Evolutionary conservation across 2,329 filamentous ascomycete species (phyloP).

Genomic region (Passalora sequoiae): DNA sequence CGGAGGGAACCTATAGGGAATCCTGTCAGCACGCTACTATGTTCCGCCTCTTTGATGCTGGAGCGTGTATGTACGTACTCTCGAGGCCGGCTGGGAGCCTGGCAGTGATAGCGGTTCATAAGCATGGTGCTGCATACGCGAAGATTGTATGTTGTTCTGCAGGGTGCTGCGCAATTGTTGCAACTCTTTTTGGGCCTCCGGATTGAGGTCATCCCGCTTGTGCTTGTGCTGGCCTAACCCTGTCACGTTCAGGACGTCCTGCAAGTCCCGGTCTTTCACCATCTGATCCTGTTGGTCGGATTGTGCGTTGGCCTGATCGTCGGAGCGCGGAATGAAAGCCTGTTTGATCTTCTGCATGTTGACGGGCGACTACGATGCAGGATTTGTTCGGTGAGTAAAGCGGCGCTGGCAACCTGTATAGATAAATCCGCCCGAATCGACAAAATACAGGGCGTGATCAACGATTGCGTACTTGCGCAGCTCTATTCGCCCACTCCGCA

Average conservation of each 20-base stretch:
- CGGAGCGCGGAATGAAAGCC: slow-evolving; percentile 5
- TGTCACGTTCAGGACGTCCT: slow-evolving; percentile 10
- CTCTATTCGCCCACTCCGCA: neutral
- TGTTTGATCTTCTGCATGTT: slow-evolving; percentile 9
- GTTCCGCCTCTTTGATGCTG: too few species aligned
- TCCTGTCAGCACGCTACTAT: slow-evolving; percentile 24
- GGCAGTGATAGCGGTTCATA: slow-evolving; percentile 91
- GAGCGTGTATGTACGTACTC: slow-evolving; percentile 55
- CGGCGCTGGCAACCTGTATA: neutral
- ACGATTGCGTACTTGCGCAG: neutral
- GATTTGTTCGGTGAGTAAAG: neutral
- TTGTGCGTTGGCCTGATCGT: slow-evolving; percentile 4
- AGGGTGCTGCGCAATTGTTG: slow-evolving; percentile 66
- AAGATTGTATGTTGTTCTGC: slow-evolving; percentile 72
- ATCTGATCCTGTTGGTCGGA: slow-evolving; percentile 1
- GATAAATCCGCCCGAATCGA: neutral
- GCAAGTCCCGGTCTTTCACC: slow-evolving; percentile 9
- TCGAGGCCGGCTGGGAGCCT: slow-evolving; percentile 73
- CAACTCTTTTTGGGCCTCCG: slow-evolving; percentile 48
- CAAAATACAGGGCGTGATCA: neutral
- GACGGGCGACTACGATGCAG: neutral
- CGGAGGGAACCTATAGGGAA: slow-evolving; percentile 44
- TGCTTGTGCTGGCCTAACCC: slow-evolving; percentile 10
- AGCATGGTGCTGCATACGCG: slow-evolving; percentile 76
- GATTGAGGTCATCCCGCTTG: slow-evolving; percentile 28